Evolutionary conservation across 2,329 filamentous ascomycete genomes (phyloP), one percentile per base, ranked within the genome.

Genomic region (Penicillium digitatum): DNA sequence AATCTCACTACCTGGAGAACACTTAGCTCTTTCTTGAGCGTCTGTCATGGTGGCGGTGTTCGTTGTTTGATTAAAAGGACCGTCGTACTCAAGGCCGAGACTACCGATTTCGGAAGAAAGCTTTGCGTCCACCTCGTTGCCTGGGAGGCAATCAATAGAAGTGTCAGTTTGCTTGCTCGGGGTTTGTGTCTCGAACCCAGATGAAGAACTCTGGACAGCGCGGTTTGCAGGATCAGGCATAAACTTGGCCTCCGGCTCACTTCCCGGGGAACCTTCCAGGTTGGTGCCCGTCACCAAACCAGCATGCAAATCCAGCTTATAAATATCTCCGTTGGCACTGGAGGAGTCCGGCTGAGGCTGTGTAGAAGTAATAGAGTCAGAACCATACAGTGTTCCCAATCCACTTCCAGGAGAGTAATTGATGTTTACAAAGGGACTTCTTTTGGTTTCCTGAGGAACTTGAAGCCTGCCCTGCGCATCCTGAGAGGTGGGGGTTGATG

Each of bases 161-260:
- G 45, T 20, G 2, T 27, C 22, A 10, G n/a, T n/a, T 11, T 51
- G 12, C 2, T 48, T 35, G 9, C 12, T 32, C 7, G 16, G 24
- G 2, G 35, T 12, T 22, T 48, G 40, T 4, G 26, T 43, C 16
- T 52, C 48, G 2, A 55, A 54, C 1, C 2, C 18, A 24, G 52
- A 34, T 2, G 39, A 43, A 24, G n/a, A 29, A 35, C 20, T 46
- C 26, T 55, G 18, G 27, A 52, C 39, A 14, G 27, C 32, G 18
- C 45, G 20, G 16, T 51, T 45, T 16, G 44, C 34, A 12, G 53
- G 48, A 14, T 53, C 43, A 6, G 56, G 51, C 11, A 46, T 39
- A 22, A 56, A 59, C 46, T 48, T 54, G n/a, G 58, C 56, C 20
- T 63, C 60, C 12, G 59, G 42, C 31, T 62, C 61, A 48, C 47